Evolutionary conservation across 805 yeast species (phyloP).

Genomic region (Candida corydali): DNA sequence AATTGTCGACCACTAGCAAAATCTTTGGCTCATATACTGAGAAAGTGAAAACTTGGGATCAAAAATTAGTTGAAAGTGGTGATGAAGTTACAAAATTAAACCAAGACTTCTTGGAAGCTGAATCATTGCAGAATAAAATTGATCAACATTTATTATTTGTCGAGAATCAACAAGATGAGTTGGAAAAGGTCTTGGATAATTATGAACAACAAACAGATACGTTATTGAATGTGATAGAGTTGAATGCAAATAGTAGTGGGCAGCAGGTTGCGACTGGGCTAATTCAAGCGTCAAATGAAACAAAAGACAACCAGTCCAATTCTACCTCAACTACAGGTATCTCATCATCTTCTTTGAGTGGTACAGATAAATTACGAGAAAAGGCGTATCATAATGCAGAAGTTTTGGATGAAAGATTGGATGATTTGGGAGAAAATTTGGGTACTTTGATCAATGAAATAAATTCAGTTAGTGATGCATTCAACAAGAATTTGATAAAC

Average conservation of each 20-base stretch:
- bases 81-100: constrained; percentile 77
- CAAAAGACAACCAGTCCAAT: background rate
- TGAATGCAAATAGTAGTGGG: constrained; percentile 19
- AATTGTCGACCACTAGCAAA: constrained; percentile 65
- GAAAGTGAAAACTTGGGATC: constrained; percentile 83
- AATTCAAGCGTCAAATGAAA: constrained; percentile 4
- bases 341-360: constrained; percentile 27
- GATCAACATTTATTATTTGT: constrained; percentile 85
- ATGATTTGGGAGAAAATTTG: constrained; percentile 70
- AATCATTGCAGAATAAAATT: constrained; percentile 75
- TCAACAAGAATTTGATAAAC: constrained; percentile 56
- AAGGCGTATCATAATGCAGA: constrained; percentile 88
- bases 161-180: constrained; percentile 87
- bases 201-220: constrained; percentile 73
- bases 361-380: constrained; percentile 82
- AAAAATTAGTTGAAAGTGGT: constrained; percentile 75
- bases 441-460: constrained; percentile 75
- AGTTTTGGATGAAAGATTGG: constrained; percentile 74
- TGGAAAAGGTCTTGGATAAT: constrained; percentile 74
- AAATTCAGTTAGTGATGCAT: constrained; percentile 75
- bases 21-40: constrained; percentile 73
- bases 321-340: background rate
- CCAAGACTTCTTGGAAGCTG: constrained; percentile 75
- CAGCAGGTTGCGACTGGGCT: constrained; percentile 14
- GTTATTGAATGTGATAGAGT: constrained; percentile 37